Base-by-base conservation (phyloP, 1,139 yeast species). In the Pichia kudriavzevii region DNA sequence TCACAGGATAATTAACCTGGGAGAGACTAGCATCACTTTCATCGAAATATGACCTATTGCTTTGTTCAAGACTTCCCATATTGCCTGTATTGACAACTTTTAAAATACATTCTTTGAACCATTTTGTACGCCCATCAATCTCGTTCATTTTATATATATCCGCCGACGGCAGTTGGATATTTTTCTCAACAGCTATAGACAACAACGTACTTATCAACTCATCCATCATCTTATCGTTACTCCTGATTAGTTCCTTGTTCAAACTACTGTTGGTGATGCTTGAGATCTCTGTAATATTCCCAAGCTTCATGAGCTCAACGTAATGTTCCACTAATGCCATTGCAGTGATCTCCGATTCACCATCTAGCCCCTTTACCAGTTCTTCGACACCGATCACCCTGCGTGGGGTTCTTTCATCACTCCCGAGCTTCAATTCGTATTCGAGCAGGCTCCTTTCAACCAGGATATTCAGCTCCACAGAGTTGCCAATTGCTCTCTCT, bases 31-130 rank as follows among this genome's bases (percentile, higher is more conserved):
- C n/a, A n/a, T n/a, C n/a, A n/a, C n/a, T n/a, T n/a, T n/a, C n/a
- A n/a, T n/a, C n/a, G n/a, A n/a, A n/a, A n/a, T n/a, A n/a, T n/a
- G n/a, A n/a, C n/a, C n/a, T n/a, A n/a, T n/a, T n/a, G n/a, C n/a
- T n/a, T n/a, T n/a, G n/a, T n/a, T n/a, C n/a, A n/a, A n/a, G n/a
- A n/a, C n/a, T n/a, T n/a, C n/a, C n/a, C n/a, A n/a, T n/a, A 12
- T 14, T 7, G n/a, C 28, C 28, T 8, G 28, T 27, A 21, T 18
- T 23, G n/a, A 21, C 45, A 15, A 73, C 49, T 2, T 69, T 54
- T 41, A 66, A 71, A 13, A 75, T 64, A 48, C 81, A 75, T 19
- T 56, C 52, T 40, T 66, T 67, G n/a, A 75, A 66, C 82, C 82
- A 75, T 28, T 56, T 47, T 3, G 64, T 55, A 35, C 66, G 60